Conservation (phyloP, 345 rosid genomes). For the Populus pruinosa region DNA sequence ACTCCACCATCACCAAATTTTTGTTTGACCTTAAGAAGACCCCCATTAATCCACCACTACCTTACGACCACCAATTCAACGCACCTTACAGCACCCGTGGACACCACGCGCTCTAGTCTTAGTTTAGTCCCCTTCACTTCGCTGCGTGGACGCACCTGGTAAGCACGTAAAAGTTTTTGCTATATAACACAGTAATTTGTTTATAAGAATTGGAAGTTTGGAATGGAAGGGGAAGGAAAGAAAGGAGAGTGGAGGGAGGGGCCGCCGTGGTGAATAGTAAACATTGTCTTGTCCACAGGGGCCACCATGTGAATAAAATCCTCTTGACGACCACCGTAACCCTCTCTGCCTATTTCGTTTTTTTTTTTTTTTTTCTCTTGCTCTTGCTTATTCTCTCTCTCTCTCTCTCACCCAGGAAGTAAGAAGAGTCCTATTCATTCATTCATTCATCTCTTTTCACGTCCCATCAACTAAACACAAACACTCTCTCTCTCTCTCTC, state of each 20-base stretch:
- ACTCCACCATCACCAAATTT: background rate
- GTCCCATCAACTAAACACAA: constrained; percentile 14
- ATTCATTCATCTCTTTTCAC: constrained; percentile 15
- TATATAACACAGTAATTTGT: background rate
- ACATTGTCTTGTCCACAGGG: constrained; percentile 11
- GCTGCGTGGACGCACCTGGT: background rate
- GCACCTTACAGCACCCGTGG: background rate
- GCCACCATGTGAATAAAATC: constrained; percentile 21
- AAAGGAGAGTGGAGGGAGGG: constrained; percentile 19
- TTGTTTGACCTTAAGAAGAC: background rate
- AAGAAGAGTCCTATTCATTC: constrained; percentile 1
- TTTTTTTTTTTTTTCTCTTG: background rate
- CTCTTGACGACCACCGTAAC: background rate
- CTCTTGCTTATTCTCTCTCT: background rate
- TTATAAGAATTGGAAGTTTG: background rate
- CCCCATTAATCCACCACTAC: constrained; percentile 5
- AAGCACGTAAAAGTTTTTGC: background rate
- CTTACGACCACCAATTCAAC: background rate
- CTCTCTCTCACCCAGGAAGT: too few species aligned
- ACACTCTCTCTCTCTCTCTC: background rate
- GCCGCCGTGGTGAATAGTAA: constrained; percentile 30
- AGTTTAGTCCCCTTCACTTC: background rate
- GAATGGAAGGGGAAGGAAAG: too few species aligned
- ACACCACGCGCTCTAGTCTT: background rate
- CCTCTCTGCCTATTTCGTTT: background rate